Base-by-base conservation (phyloP, 352 stramenopile genomes). In the Globisporangium nodosum region DNA sequence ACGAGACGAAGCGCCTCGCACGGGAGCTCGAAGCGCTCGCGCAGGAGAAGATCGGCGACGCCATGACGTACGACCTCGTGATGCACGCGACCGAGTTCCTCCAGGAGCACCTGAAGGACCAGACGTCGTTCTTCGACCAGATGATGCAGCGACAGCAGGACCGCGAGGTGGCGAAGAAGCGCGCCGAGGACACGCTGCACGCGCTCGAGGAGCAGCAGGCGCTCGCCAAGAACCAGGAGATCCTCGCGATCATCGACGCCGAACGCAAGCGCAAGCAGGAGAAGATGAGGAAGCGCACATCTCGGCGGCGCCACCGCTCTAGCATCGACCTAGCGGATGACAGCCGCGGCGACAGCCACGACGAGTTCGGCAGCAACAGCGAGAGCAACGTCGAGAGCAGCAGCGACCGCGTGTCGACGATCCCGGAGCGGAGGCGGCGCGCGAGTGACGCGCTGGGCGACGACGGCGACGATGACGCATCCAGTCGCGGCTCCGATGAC, bases 121-220 rank as follows among this genome's bases (percentile, higher is more conserved):
- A 90, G 69, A 87, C 78, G 56, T 91, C 80, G 24, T 93, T 95
- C 69, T 93, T 92, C 21, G 86, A 95, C 47, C 81, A 94, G 57
- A 95, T 95, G 86, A 75, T 94, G 27, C 82, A 89, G 43, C 71
- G 84, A 16, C 81, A 95, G 61, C 78, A 95, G 33, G 71, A 90
- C 18, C 58, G 51, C 18, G 79, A 90, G 56, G 74, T 68, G 1
- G 68, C 84, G 60, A 61, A 87, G 54, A 88, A 90, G 55, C 72
- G 71, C 49, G 78, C 74, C 30, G 70, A 90, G 58, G 73, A 88
- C 49, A 64, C 71, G 33, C 51, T 81, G 33, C 61, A 67, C 43
- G 68, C 85, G 55, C 68, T 80, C 16, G 70, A 92, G 52, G 74
- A 91, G 51, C 68, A 87, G 56, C 67, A 88, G 31, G 77, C 73